These are phyloP conservation scores for Pseudopithomyces chartarum DNA, from an alignment of 2,329 filamentous ascomycete genomes.

Conservation along the genomic window DNA sequence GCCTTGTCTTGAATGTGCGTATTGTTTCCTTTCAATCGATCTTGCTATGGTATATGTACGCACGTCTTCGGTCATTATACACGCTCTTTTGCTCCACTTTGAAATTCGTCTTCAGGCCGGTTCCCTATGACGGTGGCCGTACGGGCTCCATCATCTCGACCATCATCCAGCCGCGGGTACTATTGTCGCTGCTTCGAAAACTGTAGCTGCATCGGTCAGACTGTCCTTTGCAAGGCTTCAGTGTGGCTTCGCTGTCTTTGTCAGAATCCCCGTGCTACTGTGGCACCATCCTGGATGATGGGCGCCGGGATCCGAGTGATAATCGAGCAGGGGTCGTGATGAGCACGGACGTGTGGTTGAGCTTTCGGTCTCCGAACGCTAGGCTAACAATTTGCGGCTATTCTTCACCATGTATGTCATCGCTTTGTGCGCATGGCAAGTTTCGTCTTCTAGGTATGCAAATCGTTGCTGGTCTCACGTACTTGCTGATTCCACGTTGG, in stretches of 20 bases:
- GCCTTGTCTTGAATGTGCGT: background rate
- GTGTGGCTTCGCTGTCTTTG: constrained; percentile 2
- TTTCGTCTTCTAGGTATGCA: background rate
- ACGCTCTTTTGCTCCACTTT: background rate
- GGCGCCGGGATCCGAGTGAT: constrained; percentile 5
- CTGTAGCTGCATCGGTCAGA: constrained; percentile 1
- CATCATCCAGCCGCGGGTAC: constrained; percentile 2
- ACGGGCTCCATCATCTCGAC: constrained; percentile 5
- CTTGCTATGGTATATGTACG: background rate
- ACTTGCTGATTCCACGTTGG: background rate
- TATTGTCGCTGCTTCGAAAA: background rate
- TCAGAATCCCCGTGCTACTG: constrained; percentile 7
- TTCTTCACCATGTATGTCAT: constrained; percentile 4
- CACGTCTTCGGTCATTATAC: background rate
- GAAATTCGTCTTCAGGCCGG: constrained; percentile 3
- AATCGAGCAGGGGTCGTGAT: constrained; percentile 1
- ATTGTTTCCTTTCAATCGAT: background rate
- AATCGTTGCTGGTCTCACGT: background rate
- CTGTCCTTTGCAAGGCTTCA: background rate
- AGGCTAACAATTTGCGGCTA: background rate
- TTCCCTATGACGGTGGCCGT: constrained; percentile 8
- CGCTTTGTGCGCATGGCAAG: background rate
- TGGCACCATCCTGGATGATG: background rate
- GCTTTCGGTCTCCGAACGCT: constrained; percentile 4
- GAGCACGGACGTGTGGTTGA: background rate